Evolutionary conservation across 139 green algal genomes (phyloP), one percentile per base, ranked within the genome.

Genomic region (Parachlorella kessleri): DNA sequence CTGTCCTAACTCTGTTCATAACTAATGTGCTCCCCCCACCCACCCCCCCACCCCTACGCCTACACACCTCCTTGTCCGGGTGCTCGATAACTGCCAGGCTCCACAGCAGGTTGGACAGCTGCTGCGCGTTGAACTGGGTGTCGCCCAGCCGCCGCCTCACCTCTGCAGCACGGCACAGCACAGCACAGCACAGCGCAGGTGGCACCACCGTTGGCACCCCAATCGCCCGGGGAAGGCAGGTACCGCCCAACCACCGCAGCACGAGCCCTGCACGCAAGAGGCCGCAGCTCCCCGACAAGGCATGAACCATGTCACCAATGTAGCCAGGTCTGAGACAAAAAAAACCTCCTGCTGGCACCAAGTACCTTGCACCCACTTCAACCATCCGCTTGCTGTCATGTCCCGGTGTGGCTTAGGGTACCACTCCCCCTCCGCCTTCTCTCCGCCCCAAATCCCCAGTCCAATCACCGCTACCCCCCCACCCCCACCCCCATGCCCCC

Each of bases 41-140:
- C n/a, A 48, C 2, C 36, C 30, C 70, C n/a, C n/a, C n/a, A n/a
- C n/a, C n/a, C n/a, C n/a, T n/a, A n/a, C n/a, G n/a, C n/a, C n/a
- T n/a, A n/a, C 85, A 87, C 28, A 74, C 9, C 33, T 69, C 9
- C 5, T n/a, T 36, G n/a, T 83, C 38, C n/a, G 78, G 76, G 1
- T 54, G 72, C 54, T 88, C 77, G 18, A 81, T 55, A n/a, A 93
- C 75, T 73, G 73, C 75, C 40, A 92, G 66, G 10, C 66, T 66
- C 90, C 90, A 94, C 53, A 89, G 70, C 73, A 94, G 35, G 81
- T 91, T 91, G 76, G 69, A 78, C 7, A 89, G 69, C 82, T 94
- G 88, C 79, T 92, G 87, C 9, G 75, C 48, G 24, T 81, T 89
- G 76, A 93, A 84, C 23, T 66, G 26, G 39, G 80, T 69, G 28